phyloP scores from a whole-genome alignment of 2,329 filamentous ascomycete genomes.

The Sclerotinia sclerotiorum region DNA sequence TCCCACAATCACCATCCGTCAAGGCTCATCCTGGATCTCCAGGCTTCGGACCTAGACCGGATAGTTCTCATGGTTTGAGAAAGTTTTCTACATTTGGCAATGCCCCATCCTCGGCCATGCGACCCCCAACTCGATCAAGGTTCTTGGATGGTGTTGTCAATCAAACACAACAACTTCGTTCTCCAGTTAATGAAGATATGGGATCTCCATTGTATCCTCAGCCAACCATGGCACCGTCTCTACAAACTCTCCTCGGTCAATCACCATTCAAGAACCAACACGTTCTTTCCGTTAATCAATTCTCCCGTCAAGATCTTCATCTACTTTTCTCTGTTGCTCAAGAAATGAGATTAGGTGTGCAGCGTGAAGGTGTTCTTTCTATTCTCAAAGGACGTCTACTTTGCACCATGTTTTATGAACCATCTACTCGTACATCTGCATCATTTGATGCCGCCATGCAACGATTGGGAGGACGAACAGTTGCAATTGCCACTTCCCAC shows the following conservation, averaged over 20 bases:
- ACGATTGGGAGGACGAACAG: constrained; percentile 83
- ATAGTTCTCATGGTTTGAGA: constrained; percentile 41
- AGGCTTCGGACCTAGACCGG: constrained; percentile 38
- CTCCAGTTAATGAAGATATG: constrained; percentile 48
- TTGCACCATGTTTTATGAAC: constrained; percentile 95
- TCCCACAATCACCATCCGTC: constrained; percentile 56
- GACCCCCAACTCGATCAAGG: constrained; percentile 42
- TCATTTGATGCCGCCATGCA: constrained; percentile 99
- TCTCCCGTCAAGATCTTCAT: constrained; percentile 83
- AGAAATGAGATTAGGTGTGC: constrained; percentile 94
- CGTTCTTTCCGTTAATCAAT: constrained; percentile 88
- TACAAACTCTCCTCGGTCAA: constrained; percentile 71
- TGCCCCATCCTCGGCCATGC: constrained; percentile 36
- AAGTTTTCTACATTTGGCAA: constrained; percentile 41
- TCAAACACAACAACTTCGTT: constrained; percentile 37
- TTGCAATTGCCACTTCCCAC: constrained; percentile 76
- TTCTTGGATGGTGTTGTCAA: constrained; percentile 42
- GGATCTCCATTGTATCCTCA: constrained; percentile 50
- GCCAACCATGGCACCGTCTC: constrained; percentile 55
- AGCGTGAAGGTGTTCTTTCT: constrained; percentile 86
- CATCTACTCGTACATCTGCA: constrained; percentile 89
- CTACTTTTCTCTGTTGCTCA: constrained; percentile 93
- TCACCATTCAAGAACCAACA: constrained; percentile 89
- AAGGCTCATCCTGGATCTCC: constrained; percentile 46
- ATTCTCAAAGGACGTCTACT: constrained; percentile 83